These are phyloP conservation scores for Moesziomyces sp. DNA, from an alignment of 1,284 basidiomycete genomes.

Conservation along the genomic window DNA sequence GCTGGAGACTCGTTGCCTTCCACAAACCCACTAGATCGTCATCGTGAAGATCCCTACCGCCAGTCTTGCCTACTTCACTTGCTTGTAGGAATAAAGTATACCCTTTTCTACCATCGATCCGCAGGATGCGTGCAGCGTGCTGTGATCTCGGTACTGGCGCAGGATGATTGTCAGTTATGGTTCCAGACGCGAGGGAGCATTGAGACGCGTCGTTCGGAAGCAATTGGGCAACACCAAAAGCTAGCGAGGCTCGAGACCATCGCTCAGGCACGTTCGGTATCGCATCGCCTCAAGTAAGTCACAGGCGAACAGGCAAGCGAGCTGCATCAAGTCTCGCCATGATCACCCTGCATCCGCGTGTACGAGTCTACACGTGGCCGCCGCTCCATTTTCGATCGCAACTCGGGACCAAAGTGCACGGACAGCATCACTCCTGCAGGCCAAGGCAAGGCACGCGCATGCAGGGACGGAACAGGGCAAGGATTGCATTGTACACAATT, in stretches of 20 bases:
- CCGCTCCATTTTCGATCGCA: background rate
- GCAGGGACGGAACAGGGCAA: no score
- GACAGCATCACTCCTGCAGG: no score
- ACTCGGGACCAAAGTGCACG: background rate
- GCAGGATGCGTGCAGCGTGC: background rate
- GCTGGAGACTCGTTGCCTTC: constrained; percentile 37
- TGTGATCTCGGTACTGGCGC: no score
- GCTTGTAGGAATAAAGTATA: constrained; percentile 4
- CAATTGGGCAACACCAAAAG: background rate
- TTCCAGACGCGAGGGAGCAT: no score
- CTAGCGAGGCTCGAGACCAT: background rate
- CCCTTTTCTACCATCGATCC: background rate
- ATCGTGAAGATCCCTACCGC: background rate
- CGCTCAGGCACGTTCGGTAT: background rate
- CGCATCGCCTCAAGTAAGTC: background rate
- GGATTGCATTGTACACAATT: constrained; percentile 29
- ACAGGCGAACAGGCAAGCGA: background rate
- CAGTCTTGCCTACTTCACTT: background rate
- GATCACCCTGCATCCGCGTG: no score
- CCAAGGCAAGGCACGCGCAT: no score
- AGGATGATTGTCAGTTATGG: no score
- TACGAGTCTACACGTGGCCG: no score
- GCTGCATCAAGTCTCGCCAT: background rate
- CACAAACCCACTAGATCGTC: constrained; percentile 28
- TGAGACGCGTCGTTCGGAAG: no score